Conservation (phyloP, 495 filamentous ascomycete genomes). For the Mycothermus thermophilus region DNA sequence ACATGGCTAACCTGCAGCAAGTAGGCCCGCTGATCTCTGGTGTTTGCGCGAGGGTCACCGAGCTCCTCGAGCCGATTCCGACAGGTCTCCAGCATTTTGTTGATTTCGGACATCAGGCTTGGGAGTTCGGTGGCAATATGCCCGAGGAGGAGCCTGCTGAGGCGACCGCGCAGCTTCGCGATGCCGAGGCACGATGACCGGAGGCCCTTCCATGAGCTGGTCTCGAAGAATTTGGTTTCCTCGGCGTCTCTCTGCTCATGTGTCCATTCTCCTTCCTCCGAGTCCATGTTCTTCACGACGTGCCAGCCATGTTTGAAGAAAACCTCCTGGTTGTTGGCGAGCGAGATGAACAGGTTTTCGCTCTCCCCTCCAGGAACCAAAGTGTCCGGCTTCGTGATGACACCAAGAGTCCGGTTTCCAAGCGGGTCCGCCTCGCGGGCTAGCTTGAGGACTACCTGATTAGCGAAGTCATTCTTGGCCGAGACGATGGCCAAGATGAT, state of each 20-base stretch:
- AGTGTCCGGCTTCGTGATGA: constrained; percentile 74
- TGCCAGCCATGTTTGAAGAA: constrained; percentile 58
- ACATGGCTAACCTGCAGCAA: constrained; percentile 38
- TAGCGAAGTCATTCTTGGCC: constrained; percentile 47
- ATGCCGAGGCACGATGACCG: constrained; percentile 29
- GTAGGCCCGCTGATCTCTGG: constrained; percentile 38
- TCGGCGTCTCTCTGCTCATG: constrained; percentile 25
- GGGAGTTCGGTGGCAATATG: constrained; percentile 48
- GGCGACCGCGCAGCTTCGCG: constrained; percentile 29
- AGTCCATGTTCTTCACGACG: constrained; percentile 49
- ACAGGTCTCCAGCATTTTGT: constrained; percentile 23
- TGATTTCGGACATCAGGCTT: constrained; percentile 43
- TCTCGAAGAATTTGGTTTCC: constrained; percentile 31
- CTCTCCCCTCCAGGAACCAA: constrained; percentile 33
- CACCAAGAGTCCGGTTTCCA: constrained; percentile 65
- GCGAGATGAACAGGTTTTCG: constrained; percentile 37
- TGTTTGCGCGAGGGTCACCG: constrained; percentile 33
- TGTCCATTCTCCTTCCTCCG: constrained; percentile 27
- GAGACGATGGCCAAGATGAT: constrained; percentile 55
- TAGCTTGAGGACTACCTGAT: constrained; percentile 52
- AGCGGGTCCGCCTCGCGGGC: constrained; percentile 60
- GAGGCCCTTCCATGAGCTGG: constrained; percentile 28
- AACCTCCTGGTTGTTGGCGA: constrained; percentile 48
- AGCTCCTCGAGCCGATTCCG: constrained; percentile 27
- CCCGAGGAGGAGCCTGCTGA: constrained; percentile 42